A percentile compares a stretch with the other conserved stretches of the same genome.
phyloP scores from a whole-genome alignment of 805 yeast species.

The Hanseniaspora hatyaiensis region DNA sequence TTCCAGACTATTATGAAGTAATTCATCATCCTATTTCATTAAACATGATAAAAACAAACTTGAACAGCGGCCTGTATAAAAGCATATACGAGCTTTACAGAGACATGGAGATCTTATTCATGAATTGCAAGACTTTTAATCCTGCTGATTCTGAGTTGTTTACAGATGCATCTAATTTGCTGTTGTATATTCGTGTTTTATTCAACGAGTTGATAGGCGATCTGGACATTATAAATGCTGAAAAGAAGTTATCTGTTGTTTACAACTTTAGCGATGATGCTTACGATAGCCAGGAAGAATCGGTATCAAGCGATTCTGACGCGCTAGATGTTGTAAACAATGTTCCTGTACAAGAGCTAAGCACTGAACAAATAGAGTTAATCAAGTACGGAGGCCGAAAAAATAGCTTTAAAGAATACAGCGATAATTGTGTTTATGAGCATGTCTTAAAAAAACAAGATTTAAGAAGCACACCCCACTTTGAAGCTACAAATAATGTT shows the following conservation, averaged over 20 bases:
- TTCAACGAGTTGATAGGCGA: conserved; percentile 21
- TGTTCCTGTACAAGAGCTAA: not conserved
- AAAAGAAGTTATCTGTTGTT: not conserved
- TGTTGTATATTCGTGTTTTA: conserved; percentile 37
- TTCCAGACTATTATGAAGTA: conserved; percentile 70
- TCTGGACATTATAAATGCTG: not conserved
- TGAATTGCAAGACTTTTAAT: conserved; percentile 70
- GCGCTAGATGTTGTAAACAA: too few species aligned
- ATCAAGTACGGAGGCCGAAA: conserved; percentile 5
- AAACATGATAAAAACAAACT: conserved; percentile 40
- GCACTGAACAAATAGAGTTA: not conserved
- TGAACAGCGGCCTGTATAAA: conserved; percentile 42
- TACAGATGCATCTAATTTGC: conserved; percentile 55
- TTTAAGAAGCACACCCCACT: too few species aligned
- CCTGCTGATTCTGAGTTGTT: conserved; percentile 60
- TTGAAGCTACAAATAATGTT: too few species aligned
- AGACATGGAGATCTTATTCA: conserved; percentile 53
- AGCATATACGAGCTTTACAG: conserved; percentile 48
- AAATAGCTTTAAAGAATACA: not conserved
- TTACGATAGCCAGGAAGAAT: too few species aligned
- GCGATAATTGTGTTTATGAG: not conserved
- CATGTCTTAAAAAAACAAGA: not conserved
- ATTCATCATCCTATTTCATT: conserved; percentile 68
- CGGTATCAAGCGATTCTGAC: too few species aligned
- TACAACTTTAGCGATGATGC: not conserved